Percentiles rank a stretch among this genome's conserved stretches.
phyloP scores from a whole-genome alignment of 805 yeast species.

The Wickerhamomyces canadensis region DNA sequence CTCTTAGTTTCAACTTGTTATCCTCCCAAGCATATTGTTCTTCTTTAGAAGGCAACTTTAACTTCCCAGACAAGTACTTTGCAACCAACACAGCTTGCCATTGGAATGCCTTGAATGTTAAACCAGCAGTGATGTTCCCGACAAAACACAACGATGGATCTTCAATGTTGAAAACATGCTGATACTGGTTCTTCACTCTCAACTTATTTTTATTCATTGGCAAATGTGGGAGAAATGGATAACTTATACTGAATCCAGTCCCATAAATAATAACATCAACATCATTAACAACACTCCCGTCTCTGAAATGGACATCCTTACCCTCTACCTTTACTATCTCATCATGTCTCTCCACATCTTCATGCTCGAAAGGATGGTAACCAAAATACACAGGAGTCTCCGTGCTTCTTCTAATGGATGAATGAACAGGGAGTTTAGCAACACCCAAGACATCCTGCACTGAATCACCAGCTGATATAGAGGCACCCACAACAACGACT shows the following conservation, averaged over 20 bases:
- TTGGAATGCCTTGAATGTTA: constrained; percentile 43
- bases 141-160: constrained; percentile 38
- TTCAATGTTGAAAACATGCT: constrained; percentile 35
- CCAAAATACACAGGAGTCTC: constrained; percentile 14
- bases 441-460: too few relatives aligned
- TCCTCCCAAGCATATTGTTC: constrained; percentile 31
- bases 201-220: constrained; percentile 15
- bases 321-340: constrained; percentile 8
- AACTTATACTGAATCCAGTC: constrained; percentile 46
- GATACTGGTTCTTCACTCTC: constrained; percentile 33
- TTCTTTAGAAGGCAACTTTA: constrained; percentile 30
- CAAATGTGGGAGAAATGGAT: constrained; percentile 24
- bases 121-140: constrained; percentile 31
- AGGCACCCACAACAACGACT: too few relatives aligned
- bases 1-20: constrained; percentile 19
- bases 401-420: background rate
- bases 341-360: constrained; percentile 1
- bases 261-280: constrained; percentile 58
- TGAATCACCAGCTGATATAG: too few relatives aligned
- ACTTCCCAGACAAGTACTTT: constrained; percentile 40
- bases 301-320: constrained; percentile 32
- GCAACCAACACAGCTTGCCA: constrained; percentile 44
- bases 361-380: constrained; percentile 4
- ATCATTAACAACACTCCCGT: constrained; percentile 35
- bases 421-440: too few relatives aligned